A percentile compares a stretch with the other conserved stretches of the same genome.
phyloP scores from a whole-genome alignment of 129 eudicot species.

The Ambrosia artemisiifolia region DNA sequence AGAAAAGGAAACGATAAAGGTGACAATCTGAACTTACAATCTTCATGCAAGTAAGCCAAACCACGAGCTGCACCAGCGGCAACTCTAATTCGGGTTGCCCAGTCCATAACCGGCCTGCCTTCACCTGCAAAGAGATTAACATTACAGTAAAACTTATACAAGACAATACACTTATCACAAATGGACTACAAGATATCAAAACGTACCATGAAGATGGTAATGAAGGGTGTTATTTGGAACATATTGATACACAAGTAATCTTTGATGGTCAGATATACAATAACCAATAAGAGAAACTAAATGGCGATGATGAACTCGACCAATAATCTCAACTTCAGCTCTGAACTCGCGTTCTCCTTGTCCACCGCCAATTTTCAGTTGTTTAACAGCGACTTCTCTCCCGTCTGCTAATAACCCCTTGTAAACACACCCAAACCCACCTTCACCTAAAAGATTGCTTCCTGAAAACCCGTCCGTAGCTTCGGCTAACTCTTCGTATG shows the following conservation, averaged over 20 bases:
- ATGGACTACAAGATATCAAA: neutral
- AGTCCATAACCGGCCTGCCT: slow-evolving; percentile 75
- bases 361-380: slow-evolving; percentile 81
- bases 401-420: slow-evolving; percentile 76
- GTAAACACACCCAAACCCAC: slow-evolving; percentile 97
- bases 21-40: slow-evolving; percentile 41
- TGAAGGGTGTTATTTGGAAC: slow-evolving; percentile 82
- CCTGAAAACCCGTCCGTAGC: slow-evolving; percentile 80
- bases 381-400: slow-evolving; percentile 85
- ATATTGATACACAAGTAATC: slow-evolving; percentile 84
- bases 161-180: neutral
- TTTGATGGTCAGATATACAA: slow-evolving; percentile 75
- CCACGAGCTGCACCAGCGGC: slow-evolving; percentile 99
- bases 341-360: slow-evolving; percentile 95
- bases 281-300: slow-evolving; percentile 94
- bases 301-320: slow-evolving; percentile 94
- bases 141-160: neutral
- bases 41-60: slow-evolving; percentile 91
- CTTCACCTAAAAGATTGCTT: slow-evolving; percentile 77
- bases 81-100: slow-evolving; percentile 75
- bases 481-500: slow-evolving; percentile 69
- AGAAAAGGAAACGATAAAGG: neutral
- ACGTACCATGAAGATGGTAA: slow-evolving; percentile 85
- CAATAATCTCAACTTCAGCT: slow-evolving; percentile 94
- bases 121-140: slow-evolving; percentile 39